These are phyloP conservation scores for Phytophthora ohioensis DNA, from an alignment of 352 stramenopile genomes.

Conservation along the genomic window DNA sequence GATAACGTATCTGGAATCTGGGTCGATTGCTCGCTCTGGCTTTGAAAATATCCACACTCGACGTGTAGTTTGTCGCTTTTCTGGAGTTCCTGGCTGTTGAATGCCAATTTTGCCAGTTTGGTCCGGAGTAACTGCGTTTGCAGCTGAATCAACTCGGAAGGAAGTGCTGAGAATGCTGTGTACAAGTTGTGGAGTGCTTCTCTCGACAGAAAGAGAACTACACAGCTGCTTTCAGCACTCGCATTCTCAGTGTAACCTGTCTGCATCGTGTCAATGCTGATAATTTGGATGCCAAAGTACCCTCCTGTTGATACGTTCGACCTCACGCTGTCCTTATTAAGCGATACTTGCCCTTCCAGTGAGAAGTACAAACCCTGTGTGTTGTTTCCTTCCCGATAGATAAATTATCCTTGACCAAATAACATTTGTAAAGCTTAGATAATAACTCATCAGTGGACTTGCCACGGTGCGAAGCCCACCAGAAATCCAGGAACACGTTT, in stretches of 20 bases:
- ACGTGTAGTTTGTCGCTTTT: no score
- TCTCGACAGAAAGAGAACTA: constrained; percentile 57
- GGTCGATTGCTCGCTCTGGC: neutral
- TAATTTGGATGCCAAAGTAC: constrained; percentile 54
- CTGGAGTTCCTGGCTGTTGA: neutral
- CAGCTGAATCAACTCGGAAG: neutral
- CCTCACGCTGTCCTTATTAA: constrained; percentile 3
- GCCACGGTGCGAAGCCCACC: constrained; percentile 65
- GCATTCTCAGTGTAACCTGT: constrained; percentile 51
- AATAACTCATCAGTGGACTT: constrained; percentile 50
- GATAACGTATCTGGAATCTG: neutral
- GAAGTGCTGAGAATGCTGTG: neutral
- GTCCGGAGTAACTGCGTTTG: neutral
- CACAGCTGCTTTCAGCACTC: constrained; percentile 53
- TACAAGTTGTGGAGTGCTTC: constrained; percentile 7
- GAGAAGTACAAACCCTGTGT: constrained; percentile 47
- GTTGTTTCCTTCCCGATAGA: neutral
- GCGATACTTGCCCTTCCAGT: constrained; percentile 49
- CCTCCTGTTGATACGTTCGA: constrained; percentile 47
- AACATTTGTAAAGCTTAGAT: constrained; percentile 46
- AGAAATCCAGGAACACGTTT: constrained; percentile 68
- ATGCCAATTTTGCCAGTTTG: neutral
- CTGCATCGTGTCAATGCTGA: constrained; percentile 23
- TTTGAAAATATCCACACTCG: neutral
- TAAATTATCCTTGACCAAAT: constrained; percentile 42